Conservation (phyloP, 1,284 basidiomycete species). For the Porogramme epimiltina region DNA sequence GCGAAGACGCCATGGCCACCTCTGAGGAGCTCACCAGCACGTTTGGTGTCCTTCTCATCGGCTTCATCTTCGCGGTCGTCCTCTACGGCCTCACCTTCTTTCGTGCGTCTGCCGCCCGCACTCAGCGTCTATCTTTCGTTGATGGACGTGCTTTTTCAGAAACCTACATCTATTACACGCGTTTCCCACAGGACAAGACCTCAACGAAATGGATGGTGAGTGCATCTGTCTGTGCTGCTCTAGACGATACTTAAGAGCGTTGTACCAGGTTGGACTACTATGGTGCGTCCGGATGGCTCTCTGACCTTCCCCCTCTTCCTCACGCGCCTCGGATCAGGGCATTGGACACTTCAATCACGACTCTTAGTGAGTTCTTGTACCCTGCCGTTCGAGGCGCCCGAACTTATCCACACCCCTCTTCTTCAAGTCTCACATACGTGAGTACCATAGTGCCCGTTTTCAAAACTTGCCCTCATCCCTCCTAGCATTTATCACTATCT, state of each 20-base stretch:
- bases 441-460: background rate
- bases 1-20: background rate
- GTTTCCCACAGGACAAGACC: conserved; percentile 34
- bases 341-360: conserved; percentile 28
- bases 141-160: conserved; percentile 26
- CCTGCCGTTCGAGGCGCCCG: background rate
- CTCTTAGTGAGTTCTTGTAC: conserved; percentile 31
- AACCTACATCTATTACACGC: conserved; percentile 41
- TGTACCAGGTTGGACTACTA: conserved; percentile 34
- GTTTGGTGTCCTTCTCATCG: conserved; percentile 38
- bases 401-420: background rate
- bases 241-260: background rate
- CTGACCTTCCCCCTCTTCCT: too few species aligned
- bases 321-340: conserved; percentile 16
- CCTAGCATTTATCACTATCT: conserved; percentile 38
- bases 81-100: conserved; percentile 46
- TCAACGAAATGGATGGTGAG: conserved; percentile 34
- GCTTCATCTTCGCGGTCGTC: conserved; percentile 38
- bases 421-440: conserved; percentile 39
- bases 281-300: conserved; percentile 23
- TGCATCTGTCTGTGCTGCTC: background rate
- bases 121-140: background rate
- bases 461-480: background rate
- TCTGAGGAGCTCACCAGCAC: conserved; percentile 30
- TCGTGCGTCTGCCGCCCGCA: conserved; percentile 31